These are phyloP conservation scores for Cutaneotrichosporon sp. DNA, from an alignment of 1,284 basidiomycete species.

Conservation along the genomic window DNA sequence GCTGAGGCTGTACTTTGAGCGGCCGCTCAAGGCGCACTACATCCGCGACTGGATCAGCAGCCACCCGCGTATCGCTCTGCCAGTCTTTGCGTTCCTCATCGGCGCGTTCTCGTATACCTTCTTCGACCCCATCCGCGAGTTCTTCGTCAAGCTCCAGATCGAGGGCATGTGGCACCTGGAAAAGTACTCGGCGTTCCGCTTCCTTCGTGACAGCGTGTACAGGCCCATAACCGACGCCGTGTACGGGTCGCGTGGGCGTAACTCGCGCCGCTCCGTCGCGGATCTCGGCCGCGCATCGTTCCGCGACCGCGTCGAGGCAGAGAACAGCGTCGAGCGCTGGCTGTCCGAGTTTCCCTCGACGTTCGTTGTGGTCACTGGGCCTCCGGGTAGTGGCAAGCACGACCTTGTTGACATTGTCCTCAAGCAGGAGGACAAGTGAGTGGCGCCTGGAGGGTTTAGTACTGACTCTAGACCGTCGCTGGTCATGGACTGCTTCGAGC, in stretches of 20 bases:
- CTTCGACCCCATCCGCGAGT: constrained; percentile 82
- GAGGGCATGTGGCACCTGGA: constrained; percentile 71
- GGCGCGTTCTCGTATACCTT: constrained; percentile 87
- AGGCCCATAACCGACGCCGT: constrained; percentile 4
- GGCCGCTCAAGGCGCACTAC: constrained; percentile 68
- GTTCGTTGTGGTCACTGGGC: constrained; percentile 73
- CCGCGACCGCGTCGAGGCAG: constrained; percentile 76
- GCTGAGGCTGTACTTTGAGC: constrained; percentile 64
- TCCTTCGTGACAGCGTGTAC: constrained; percentile 6
- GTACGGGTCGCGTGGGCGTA: not conserved
- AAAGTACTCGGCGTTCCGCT: constrained; percentile 41
- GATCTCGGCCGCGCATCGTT: constrained; percentile 51
- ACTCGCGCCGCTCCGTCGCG: constrained; percentile 2
- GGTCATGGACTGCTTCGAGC: constrained; percentile 72
- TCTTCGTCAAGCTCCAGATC: constrained; percentile 78
- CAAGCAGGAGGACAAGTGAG: constrained; percentile 58
- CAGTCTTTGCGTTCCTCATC: constrained; percentile 76
- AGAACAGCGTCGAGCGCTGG: constrained; percentile 55
- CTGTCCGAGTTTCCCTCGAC: constrained; percentile 45
- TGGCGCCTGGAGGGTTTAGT: not conserved
- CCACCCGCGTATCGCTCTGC: constrained; percentile 83
- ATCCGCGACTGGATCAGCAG: constrained; percentile 74
- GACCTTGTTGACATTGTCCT: constrained; percentile 63
- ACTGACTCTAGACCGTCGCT: constrained; percentile 57
- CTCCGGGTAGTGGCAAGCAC: constrained; percentile 84